These are phyloP conservation scores for Fusarium sp. DNA, from an alignment of 2,329 filamentous ascomycete species.

Conservation along the genomic window DNA sequence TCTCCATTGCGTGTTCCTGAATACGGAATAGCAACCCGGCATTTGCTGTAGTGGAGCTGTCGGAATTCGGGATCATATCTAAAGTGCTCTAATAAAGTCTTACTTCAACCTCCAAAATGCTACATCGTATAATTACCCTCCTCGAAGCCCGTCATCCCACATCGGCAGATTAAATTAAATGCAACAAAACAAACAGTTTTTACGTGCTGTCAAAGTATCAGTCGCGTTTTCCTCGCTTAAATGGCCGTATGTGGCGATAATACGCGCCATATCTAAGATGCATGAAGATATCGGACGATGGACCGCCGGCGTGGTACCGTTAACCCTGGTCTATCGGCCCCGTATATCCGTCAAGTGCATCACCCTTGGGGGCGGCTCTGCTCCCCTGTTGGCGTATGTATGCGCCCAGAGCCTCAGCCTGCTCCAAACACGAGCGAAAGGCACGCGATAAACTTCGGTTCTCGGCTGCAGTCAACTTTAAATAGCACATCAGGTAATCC, in stretches of 20 bases:
- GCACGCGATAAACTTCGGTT: neutral
- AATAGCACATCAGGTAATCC: neutral
- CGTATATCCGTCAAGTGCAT: no score
- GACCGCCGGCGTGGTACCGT: neutral
- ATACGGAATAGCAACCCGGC: neutral
- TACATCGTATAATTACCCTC: neutral
- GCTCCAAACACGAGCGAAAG: neutral
- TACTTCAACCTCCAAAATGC: neutral
- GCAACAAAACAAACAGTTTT: neutral
- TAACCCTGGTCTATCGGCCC: neutral
- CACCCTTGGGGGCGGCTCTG: neutral
- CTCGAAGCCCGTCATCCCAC: neutral
- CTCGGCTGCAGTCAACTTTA: neutral
- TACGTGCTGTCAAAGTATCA: no score
- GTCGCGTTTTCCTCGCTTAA: neutral
- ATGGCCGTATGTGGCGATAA: fast-evolving
- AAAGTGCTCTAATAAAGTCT: neutral
- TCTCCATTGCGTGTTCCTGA: neutral
- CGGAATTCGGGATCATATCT: no score
- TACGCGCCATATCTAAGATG: neutral
- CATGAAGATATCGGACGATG: neutral
- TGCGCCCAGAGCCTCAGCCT: neutral
- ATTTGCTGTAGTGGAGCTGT: fast-evolving
- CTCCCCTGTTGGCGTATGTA: neutral
- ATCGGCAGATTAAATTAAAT: neutral